phyloP scores from a whole-genome alignment of 176 grass and related monocot genomes.

The Puccinellia tenuiflora region DNA sequence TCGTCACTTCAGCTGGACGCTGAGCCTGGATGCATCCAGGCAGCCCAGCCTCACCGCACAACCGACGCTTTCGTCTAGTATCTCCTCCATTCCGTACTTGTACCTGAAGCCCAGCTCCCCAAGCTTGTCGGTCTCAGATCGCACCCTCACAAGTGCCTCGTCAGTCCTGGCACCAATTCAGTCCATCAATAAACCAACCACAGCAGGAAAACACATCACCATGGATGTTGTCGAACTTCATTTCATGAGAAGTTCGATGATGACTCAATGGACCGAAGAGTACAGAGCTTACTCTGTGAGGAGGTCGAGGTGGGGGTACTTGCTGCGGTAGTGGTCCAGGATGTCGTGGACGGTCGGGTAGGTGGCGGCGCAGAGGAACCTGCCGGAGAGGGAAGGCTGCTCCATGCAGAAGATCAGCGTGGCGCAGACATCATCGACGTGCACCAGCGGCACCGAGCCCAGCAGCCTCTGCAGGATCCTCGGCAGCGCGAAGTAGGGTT shows the following conservation, averaged over 20 bases:
- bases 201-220: not conserved
- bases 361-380: slow-evolving; percentile 40
- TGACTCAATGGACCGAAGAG: too few relatives aligned
- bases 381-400: slow-evolving; percentile 19
- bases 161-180: slow-evolving; percentile 8
- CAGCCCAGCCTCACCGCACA: slow-evolving; percentile 26
- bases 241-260: not conserved
- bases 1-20: not conserved
- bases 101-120: slow-evolving; percentile 55
- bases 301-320: slow-evolving; percentile 35
- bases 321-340: slow-evolving; percentile 16
- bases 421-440: slow-evolving; percentile 57
- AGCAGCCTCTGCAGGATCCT: slow-evolving; percentile 33
- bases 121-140: slow-evolving; percentile 24
- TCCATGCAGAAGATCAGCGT: slow-evolving; percentile 62
- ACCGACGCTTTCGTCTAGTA: slow-evolving; percentile 30
- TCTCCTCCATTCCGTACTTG: slow-evolving; percentile 33
- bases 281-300: slow-evolving; percentile 36
- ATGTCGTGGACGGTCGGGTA: slow-evolving; percentile 23
- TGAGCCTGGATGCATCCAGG: slow-evolving; percentile 6
- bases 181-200: not conserved
- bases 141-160: slow-evolving; percentile 15
- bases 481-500: not conserved
- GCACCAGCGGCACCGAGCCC: slow-evolving; percentile 45
- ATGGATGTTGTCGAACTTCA: not conserved